Evolutionary conservation across 2,329 filamentous ascomycete genomes (phyloP), one percentile per base, ranked within the genome.

Genomic region (Fusarium sp.): DNA sequence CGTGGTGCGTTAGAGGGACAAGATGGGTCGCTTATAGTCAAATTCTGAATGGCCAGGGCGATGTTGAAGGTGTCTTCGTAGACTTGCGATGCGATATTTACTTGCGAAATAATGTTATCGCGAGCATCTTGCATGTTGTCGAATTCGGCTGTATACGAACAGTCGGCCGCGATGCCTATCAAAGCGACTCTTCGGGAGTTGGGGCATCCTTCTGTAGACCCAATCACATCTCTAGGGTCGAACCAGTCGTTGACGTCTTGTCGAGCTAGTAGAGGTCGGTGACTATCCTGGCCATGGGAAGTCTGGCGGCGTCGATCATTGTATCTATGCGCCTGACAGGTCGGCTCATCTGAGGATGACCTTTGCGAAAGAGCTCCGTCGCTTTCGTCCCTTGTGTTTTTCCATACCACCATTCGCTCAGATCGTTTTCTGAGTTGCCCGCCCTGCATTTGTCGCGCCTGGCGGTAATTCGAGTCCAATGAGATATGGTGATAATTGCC

Each of bases 41-140:
- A 80, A 78, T 96, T 95, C 70, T 91, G 89, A 61, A 97, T 87
- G 24, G 93, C 94, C 22, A 98, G 88, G 0, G 94, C 93, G 73
- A 97, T 94, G 82, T 97, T 97, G 85, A 98, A 97, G 7, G 92
- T 91, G 65, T 86, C 88, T 80, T 98, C 95, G 78, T 94, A 98
- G 4, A 97, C 83, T 62, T 90, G 89, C 2, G 94, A 97, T 2
- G 95, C 95, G n/a, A 90, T 86, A 81, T 95, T 97, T 78, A 98
- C 91, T 78, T 92, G 87, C n/a, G 85, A 86, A 75, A 97, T 92
- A 67, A 97, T 87, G 80, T 95, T 94, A 57, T 87, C 78, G 55
- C 90, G 87, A 8, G 90, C 89, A 22, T 88, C 85, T 48, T 89
- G 85, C 45, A 88, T 87, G 16, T 86, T 87, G 58, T 88, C 86